Evolutionary conservation across 805 yeast genomes (phyloP), one percentile per base, ranked within the genome.

Genomic region (Barnettozyma pratensis): DNA sequence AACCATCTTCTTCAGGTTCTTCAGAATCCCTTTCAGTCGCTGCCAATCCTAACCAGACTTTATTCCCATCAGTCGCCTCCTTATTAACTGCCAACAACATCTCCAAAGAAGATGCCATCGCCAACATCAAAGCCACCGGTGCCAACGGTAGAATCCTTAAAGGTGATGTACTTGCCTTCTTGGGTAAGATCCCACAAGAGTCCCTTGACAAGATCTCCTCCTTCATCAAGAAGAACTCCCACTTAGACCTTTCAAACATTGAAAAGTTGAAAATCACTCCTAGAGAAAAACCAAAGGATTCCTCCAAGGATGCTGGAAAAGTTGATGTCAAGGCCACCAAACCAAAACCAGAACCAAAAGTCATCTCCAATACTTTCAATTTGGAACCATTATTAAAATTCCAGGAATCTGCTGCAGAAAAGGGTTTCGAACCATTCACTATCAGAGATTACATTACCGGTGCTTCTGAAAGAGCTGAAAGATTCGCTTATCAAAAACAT

Each of bases 141-240:
- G 95, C 95, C 30, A 76, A 82, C 48, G 98, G 98, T 8, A 77
- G 96, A 60, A 64, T 92, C 38, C 74, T 92, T 54, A 87, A 86
- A 69, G 98, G 98, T 54, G 99, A 92, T 65, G 92, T 91, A 1
- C 74, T 91, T 55, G 94, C 95, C 0, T 81, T 79, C 62, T 61
- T 91, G 45, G 97, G 98, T 30, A 67, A 77, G 52, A 85, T 91
- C 46, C 67, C 87, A 9, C 58, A 70, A 37, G 81, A 77, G 7
- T 68, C 83, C 6, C 80, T 81, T 27, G 58, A 67, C 19, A 64
- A 69, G 25, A 73, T 91, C 49, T 72, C 86, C 6, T 68, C 77
- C 31, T 83, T 71, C 60, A 66, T 91, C 54, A 71, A 76, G 44
- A 66, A 74, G 34, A 76, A 76, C 54, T 76, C 78, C 53, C 83